phyloP scores from a whole-genome alignment of 345 rosid species.

The Acer saccharum region DNA sequence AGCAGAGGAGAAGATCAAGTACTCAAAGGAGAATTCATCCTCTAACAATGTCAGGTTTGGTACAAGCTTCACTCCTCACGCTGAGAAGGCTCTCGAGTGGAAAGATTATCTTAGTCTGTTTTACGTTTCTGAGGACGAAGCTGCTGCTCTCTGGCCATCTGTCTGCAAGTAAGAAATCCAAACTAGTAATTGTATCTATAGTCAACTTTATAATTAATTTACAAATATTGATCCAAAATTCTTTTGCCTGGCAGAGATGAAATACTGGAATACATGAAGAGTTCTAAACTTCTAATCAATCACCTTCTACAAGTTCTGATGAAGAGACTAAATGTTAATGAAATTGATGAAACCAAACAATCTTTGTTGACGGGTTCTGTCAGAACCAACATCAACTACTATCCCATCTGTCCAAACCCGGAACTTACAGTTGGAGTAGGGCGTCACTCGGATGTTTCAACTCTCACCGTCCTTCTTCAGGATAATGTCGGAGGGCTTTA shows the following conservation, averaged over 20 bases:
- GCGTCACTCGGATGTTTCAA: no score
- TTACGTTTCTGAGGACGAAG: no score
- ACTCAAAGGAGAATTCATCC: conserved; percentile 32
- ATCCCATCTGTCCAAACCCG: no score
- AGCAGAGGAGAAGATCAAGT: conserved; percentile 41
- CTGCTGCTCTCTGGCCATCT: conserved; percentile 21
- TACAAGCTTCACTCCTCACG: conserved; percentile 24
- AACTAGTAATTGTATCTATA: no score
- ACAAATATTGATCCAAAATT: no score
- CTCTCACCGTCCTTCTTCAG: no score
- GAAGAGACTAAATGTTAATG: conserved; percentile 22
- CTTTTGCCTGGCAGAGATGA: conserved; percentile 16
- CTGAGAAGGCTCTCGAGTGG: conserved; percentile 24
- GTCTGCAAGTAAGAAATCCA: not conserved
- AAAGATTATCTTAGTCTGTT: no score
- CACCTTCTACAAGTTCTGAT: conserved; percentile 10
- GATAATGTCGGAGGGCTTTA: no score
- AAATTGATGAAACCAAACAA: conserved; percentile 26
- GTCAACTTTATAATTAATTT: no score
- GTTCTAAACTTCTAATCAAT: conserved; percentile 14
- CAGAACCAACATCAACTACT: no score
- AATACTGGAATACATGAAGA: conserved; percentile 27
- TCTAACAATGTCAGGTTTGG: conserved; percentile 23
- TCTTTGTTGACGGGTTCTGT: conserved; percentile 13
- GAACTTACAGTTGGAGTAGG: no score